Evolutionary conservation across 148 eudicot species (phyloP).

Genomic region (Simmondsia chinensis): DNA sequence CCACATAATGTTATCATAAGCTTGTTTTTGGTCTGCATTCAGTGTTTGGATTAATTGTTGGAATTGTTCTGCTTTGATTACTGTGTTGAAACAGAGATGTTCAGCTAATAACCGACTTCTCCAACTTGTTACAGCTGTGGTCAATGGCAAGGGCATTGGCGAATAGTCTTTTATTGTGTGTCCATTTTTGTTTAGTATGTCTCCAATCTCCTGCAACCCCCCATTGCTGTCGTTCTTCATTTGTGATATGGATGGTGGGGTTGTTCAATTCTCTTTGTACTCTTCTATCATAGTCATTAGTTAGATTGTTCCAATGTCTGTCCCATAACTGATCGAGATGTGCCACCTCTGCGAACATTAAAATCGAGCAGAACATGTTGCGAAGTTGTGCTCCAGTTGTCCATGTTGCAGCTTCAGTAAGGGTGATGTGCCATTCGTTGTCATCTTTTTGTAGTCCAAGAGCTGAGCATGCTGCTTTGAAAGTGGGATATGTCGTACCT

Average conservation of each 20-base stretch:
- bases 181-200: no score
- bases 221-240: background rate
- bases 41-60: no score
- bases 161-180: background rate
- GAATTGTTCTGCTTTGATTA: background rate
- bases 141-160: background rate
- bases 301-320: background rate
- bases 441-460: no score
- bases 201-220: no score
- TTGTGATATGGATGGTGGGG: background rate
- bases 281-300: background rate
- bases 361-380: background rate
- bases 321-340: background rate
- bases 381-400: background rate
- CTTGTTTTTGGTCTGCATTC: background rate
- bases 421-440: background rate
- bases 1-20: background rate
- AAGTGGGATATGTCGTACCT: no score
- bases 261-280: background rate
- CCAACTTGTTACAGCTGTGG: no score
- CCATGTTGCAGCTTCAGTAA: background rate
- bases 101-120: background rate
- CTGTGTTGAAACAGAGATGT: background rate
- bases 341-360: constrained; percentile 4
- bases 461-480: no score